Base-by-base conservation (phyloP, 768 basidiomycete genomes). In the Termitomyces sp. region DNA sequence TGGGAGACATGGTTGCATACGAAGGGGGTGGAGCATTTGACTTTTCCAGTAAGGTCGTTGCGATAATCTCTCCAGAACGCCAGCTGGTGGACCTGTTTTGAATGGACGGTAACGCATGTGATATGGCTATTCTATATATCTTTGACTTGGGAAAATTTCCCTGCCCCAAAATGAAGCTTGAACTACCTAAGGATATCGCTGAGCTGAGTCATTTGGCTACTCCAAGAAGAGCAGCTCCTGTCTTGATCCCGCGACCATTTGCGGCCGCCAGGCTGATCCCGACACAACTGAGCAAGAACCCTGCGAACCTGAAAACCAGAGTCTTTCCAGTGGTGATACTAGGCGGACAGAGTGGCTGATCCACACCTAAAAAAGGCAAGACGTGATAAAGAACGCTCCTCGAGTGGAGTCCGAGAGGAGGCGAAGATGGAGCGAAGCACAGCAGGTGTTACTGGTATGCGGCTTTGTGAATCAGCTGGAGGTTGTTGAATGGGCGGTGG, bases 391-490 rank as follows among this genome's bases (percentile, higher is more conserved):
- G 88, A 85, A 28, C 91, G 82, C 68, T 94, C 91, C 67, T 94
- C 91, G 54, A 86, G 74, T 3, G 87, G 82, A 0, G 88, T 86
- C 14, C 91, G 82, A 21, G 91, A 93, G 12, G 90, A 93, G 27
- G 91, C 83, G 68, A 94, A 94, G 62, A 94, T 94, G 50, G 88
- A 86, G 40, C 91, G 79, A 57, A 94, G 68, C 1, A 89, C 85
- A 10, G 88, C 86, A 10, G 91, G 91, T 0, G 91, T 92, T 19
- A 93, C 88, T 54, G 91, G 90, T 50, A 93, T 88, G 25, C 87
- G 81, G 56, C 81, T 83, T 19, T 79, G 73, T 17, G 75, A 64
- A 59, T 81, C 76, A 21, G 75, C 64, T 12, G 79, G 73, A 16
- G 72, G 77, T 42, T 68, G 79, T 21, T 69, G 74, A 11, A 60